A percentile compares a stretch with the other conserved stretches of the same genome.
Conservation (phyloP, 2,329 filamentous ascomycete genomes). For the Arthrinium phaeospermum region DNA sequence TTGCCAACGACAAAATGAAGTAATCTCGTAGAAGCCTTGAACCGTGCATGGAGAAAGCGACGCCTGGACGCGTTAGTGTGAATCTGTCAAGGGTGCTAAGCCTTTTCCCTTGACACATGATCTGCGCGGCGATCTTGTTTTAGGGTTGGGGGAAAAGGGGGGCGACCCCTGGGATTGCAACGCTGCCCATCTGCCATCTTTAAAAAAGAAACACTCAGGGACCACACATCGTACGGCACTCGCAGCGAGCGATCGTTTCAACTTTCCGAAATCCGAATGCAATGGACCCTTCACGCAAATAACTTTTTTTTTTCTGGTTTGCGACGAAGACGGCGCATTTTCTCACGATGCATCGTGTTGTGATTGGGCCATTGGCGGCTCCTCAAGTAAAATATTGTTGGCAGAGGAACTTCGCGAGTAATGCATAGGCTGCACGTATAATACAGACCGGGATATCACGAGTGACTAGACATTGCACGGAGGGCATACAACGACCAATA, state of each 20-base stretch:
- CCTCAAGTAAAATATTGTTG: neutral
- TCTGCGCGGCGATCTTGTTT: neutral
- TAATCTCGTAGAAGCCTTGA: neutral
- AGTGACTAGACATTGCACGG: neutral
- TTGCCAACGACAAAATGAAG: neutral
- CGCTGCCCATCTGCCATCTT: neutral
- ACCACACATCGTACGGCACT: conserved; percentile 4
- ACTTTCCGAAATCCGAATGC: neutral
- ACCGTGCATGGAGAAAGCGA: neutral
- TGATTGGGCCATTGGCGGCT: neutral
- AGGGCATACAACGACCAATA: neutral
- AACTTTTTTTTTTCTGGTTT: neutral
- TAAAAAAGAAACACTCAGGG: neutral
- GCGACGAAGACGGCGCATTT: neutral
- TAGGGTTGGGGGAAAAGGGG: neutral
- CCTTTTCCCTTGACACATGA: conserved; percentile 3
- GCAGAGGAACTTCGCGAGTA: neutral
- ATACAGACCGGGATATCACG: neutral
- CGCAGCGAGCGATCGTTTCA: neutral
- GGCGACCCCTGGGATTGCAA: conserved; percentile 1
- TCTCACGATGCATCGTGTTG: neutral
- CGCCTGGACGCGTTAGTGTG: neutral
- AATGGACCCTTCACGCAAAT: too few species aligned
- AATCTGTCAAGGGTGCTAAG: neutral
- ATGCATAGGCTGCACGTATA: neutral